These are phyloP conservation scores for Chrysanthemum lavandulifolium DNA, from an alignment of 129 eudicot genomes.

Conservation along the genomic window DNA sequence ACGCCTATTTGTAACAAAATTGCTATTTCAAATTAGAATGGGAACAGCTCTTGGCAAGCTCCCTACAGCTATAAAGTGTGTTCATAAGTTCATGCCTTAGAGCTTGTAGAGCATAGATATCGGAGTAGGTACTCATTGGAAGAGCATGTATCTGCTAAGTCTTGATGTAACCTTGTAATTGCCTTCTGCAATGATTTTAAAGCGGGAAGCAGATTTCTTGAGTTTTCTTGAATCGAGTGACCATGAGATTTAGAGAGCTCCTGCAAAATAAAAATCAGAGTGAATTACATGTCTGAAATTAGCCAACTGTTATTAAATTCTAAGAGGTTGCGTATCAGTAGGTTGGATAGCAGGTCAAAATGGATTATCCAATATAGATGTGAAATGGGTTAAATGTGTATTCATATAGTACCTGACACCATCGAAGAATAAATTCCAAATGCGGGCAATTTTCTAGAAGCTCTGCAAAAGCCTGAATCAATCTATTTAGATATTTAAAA, in stretches of 20 bases:
- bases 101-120: conserved; percentile 72
- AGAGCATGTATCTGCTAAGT: conserved; percentile 86
- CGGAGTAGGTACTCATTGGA: conserved; percentile 89
- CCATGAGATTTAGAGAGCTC: conserved; percentile 87
- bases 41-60: background rate
- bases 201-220: conserved; percentile 79
- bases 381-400: too few species aligned
- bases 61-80: conserved; percentile 9
- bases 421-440: conserved; percentile 82
- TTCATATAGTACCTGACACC: conserved; percentile 74
- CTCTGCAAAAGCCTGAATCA: conserved; percentile 79
- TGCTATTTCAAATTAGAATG: conserved; percentile 10
- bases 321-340: too few species aligned
- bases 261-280: conserved; percentile 33
- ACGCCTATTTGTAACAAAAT: conserved; percentile 28
- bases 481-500: conserved; percentile 70
- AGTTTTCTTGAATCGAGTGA: conserved; percentile 69
- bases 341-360: too few species aligned
- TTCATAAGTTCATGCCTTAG: conserved; percentile 35
- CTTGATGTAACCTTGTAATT: conserved; percentile 82
- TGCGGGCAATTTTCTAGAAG: conserved; percentile 81
- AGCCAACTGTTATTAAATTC: too few species aligned
- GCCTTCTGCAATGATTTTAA: conserved; percentile 91
- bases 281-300: background rate
- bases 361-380: too few species aligned